Percentiles rank a stretch among this genome's conserved stretches.
Evolutionary conservation across 768 basidiomycete species (phyloP).

Genomic region (Sporobolomyces pararoseus): DNA sequence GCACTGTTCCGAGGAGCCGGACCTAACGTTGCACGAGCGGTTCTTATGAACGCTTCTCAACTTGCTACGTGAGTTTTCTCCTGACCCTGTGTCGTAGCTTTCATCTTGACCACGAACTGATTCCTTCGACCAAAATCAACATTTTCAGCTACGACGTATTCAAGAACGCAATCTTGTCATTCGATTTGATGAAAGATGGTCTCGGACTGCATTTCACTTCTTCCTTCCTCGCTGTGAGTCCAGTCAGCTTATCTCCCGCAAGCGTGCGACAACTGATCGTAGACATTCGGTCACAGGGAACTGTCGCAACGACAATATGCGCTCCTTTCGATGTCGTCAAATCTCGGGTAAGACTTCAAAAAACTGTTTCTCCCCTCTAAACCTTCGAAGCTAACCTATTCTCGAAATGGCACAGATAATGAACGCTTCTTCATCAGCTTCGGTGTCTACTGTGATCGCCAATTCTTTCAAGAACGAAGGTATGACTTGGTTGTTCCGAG

Average conservation of each 20-base stretch:
- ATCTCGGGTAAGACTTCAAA: slow-evolving; percentile 33
- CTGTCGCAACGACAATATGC: slow-evolving; percentile 45
- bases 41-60: slow-evolving; percentile 45
- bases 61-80: slow-evolving; percentile 40
- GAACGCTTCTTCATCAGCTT: slow-evolving; percentile 34
- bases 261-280: not conserved
- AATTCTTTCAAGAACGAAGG: slow-evolving; percentile 44
- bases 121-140: too few species aligned
- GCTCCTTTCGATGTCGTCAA: slow-evolving; percentile 45
- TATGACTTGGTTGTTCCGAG: slow-evolving; percentile 39
- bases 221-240: slow-evolving; percentile 43
- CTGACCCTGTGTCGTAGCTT: not conserved
- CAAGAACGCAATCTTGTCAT: slow-evolving; percentile 39
- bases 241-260: too few species aligned
- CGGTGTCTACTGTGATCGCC: slow-evolving; percentile 26
- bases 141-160: slow-evolving; percentile 44
- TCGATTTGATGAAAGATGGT: slow-evolving; percentile 39
- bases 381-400: not conserved
- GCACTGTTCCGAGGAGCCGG: slow-evolving; percentile 44
- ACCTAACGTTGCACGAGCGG: slow-evolving; percentile 42
- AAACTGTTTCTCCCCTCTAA: not conserved
- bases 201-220: slow-evolving; percentile 42
- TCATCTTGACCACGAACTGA: too few species aligned
- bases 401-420: slow-evolving; percentile 36
- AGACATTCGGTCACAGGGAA: slow-evolving; percentile 21